Conservation (phyloP, 306 rosid species). For the Citrullus amarus region DNA sequence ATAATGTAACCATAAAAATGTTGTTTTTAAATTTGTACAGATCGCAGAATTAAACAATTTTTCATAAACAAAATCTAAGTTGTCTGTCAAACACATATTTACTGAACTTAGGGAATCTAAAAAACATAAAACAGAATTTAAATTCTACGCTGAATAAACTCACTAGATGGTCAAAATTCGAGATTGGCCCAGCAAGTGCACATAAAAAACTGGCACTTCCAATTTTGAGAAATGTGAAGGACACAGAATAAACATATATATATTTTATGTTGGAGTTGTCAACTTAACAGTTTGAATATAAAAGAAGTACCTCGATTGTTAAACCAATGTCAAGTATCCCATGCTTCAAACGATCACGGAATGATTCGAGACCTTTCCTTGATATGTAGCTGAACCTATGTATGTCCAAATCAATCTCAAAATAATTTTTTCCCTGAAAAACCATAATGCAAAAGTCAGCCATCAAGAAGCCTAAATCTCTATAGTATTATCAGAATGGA, state of each 20-base stretch:
- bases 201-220: background rate
- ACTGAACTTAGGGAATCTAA: rapidly evolving
- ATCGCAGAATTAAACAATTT: no score
- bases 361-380: slow-evolving; percentile 83
- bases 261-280: background rate
- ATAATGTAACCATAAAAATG: no score
- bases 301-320: slow-evolving; percentile 63
- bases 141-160: no score
- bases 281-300: background rate
- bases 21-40: no score
- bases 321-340: slow-evolving; percentile 73
- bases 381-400: slow-evolving; percentile 91
- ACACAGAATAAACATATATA: no score
- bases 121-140: no score
- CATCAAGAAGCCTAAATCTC: background rate
- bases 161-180: no score
- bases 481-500: background rate
- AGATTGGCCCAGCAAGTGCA: background rate
- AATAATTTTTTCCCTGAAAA: slow-evolving; percentile 69
- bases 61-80: no score
- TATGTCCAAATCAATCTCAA: slow-evolving; percentile 89
- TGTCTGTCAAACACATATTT: no score
- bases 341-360: slow-evolving; percentile 51
- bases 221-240: no score
- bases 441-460: background rate